phyloP scores from a whole-genome alignment of 2,329 filamentous ascomycete genomes.

The Xylariaceae sp. region DNA sequence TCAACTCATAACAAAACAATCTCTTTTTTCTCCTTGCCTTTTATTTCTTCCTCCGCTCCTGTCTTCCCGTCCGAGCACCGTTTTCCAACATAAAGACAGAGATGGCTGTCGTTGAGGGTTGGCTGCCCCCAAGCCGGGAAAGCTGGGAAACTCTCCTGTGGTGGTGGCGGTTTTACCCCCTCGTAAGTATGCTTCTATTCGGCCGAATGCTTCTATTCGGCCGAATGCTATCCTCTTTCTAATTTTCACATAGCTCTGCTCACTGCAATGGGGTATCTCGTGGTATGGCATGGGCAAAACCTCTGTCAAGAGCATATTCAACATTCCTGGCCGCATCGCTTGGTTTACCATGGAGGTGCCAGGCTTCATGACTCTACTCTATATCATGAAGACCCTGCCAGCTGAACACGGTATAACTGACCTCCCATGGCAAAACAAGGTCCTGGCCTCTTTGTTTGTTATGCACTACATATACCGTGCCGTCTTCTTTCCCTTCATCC shows the following conservation, averaged over 20 bases:
- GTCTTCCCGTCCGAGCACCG: neutral
- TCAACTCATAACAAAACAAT: too few relatives aligned
- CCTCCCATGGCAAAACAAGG: conserved; percentile 74
- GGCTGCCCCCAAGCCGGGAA: conserved; percentile 54
- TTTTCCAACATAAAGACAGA: neutral
- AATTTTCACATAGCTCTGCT: conserved; percentile 54
- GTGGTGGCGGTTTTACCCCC: conserved; percentile 51
- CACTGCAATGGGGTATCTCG: conserved; percentile 68
- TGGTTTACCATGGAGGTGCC: conserved; percentile 88
- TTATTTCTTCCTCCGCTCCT: too few relatives aligned
- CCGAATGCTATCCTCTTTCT: conserved; percentile 3
- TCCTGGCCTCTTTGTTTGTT: conserved; percentile 67
- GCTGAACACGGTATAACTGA: conserved; percentile 49
- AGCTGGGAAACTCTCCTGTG: conserved; percentile 52
- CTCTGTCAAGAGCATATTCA: conserved; percentile 67
- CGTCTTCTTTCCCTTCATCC: conserved; percentile 73
- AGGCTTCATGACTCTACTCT: conserved; percentile 72
- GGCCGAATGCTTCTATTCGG: too few relatives aligned
- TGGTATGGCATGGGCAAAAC: conserved; percentile 95
- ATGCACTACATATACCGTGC: conserved; percentile 92
- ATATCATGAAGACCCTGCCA: conserved; percentile 70
- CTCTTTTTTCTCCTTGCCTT: too few relatives aligned
- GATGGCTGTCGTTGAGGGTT: conserved; percentile 48
- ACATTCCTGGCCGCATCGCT: conserved; percentile 81
- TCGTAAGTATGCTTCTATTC: conserved; percentile 34